These are phyloP conservation scores for Euphrasia confusa DNA, from an alignment of 257 asterid genomes.

Conservation along the genomic window DNA sequence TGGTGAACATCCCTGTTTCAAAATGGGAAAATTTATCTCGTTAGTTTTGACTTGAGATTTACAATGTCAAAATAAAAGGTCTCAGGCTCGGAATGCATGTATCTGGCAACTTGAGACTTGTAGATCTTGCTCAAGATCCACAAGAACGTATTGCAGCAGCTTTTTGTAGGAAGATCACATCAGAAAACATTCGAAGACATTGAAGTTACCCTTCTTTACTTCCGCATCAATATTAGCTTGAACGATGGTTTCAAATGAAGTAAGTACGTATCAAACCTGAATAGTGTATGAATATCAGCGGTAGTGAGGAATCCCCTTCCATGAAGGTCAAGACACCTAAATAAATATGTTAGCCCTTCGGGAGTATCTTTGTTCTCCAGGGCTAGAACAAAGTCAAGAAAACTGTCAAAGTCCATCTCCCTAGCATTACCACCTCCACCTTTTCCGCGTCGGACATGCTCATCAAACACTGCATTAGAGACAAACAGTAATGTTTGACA, in stretches of 20 bases:
- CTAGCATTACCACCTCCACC: conserved; percentile 81
- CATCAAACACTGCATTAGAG: conserved; percentile 67
- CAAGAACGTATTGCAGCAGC: conserved; percentile 65
- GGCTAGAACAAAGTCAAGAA: conserved; percentile 91
- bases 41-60: conserved; percentile 12
- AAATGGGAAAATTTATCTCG: conserved; percentile 12
- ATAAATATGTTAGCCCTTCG: conserved; percentile 89
- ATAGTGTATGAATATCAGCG: conserved; percentile 87
- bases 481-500: conserved; percentile 7
- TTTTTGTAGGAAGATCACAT: conserved; percentile 51
- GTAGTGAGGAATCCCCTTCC: conserved; percentile 92
- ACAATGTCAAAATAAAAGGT: background rate
- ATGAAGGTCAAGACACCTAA: conserved; percentile 85
- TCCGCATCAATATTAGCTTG: conserved; percentile 28
- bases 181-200: conserved; percentile 45
- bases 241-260: background rate
- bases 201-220: conserved; percentile 53
- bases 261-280: conserved; percentile 51
- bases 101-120: conserved; percentile 61
- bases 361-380: conserved; percentile 94
- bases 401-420: conserved; percentile 96
- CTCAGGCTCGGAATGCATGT: conserved; percentile 28
- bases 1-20: conserved; percentile 95
- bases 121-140: conserved; percentile 44
- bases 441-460: conserved; percentile 93